These are phyloP conservation scores for Gossypium herbaceum DNA, from an alignment of 345 rosid species.

Conservation along the genomic window DNA sequence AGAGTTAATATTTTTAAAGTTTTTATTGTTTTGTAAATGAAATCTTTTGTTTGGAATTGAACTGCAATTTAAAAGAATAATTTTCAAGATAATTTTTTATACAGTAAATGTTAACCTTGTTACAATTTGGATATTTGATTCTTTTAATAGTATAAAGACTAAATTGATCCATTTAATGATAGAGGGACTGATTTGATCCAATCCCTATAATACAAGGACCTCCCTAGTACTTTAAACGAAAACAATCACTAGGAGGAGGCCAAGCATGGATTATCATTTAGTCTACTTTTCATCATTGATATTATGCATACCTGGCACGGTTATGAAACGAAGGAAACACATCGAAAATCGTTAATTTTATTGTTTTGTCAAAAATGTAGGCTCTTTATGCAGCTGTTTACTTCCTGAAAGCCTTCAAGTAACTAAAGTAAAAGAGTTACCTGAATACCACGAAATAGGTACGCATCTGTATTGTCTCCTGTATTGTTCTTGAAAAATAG, in stretches of 20 bases:
- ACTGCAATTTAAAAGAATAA: too few relatives aligned
- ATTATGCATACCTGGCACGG: background rate
- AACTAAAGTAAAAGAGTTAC: constrained; percentile 56
- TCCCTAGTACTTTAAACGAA: background rate
- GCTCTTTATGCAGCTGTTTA: constrained; percentile 62
- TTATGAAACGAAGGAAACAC: background rate
- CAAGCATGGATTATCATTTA: background rate
- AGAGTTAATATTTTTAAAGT: too few relatives aligned
- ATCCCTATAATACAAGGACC: too few relatives aligned
- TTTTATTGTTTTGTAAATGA: too few relatives aligned
- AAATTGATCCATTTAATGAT: too few relatives aligned
- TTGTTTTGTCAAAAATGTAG: constrained; percentile 31
- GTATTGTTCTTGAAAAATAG: background rate
- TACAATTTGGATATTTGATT: too few relatives aligned
- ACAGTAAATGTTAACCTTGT: too few relatives aligned
- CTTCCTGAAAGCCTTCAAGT: constrained; percentile 83
- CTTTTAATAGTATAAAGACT: too few relatives aligned
- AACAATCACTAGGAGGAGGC: background rate
- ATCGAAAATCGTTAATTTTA: background rate
- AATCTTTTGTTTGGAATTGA: too few relatives aligned
- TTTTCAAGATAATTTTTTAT: too few relatives aligned
- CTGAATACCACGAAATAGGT: constrained; percentile 45
- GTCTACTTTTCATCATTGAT: background rate
- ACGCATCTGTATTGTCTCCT: background rate
- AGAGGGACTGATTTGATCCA: too few relatives aligned